Conservation (phyloP, 306 rosid species). For the Cucumis hystrix region DNA sequence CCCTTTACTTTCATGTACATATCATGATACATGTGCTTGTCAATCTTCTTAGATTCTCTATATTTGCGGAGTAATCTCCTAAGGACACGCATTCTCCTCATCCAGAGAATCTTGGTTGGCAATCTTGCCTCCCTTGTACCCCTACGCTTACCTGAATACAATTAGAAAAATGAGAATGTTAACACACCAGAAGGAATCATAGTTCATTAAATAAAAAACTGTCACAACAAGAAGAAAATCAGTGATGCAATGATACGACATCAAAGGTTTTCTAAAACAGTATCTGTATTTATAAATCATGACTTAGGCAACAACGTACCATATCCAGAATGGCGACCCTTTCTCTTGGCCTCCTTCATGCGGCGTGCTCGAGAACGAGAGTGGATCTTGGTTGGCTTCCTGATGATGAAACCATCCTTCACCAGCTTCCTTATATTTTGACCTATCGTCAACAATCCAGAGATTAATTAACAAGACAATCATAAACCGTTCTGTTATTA, state of each 20-base stretch:
- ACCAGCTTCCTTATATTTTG: slow-evolving; percentile 89
- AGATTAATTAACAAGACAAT: not conserved
- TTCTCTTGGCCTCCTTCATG: slow-evolving; percentile 89
- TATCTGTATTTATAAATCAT: not conserved
- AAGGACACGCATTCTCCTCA: slow-evolving; percentile 96
- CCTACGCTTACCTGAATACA: slow-evolving; percentile 63
- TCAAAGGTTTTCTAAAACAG: not conserved
- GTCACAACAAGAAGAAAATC: not conserved
- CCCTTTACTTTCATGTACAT: slow-evolving; percentile 99
- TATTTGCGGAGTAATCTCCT: slow-evolving; percentile 95
- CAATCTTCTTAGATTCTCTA: slow-evolving; percentile 82
- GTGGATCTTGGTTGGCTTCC: slow-evolving; percentile 97
- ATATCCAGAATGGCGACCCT: slow-evolving; percentile 94
- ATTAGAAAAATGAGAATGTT: not conserved
- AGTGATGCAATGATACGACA: not conserved
- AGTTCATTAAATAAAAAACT: not conserved
- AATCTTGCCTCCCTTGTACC: slow-evolving; percentile 99
- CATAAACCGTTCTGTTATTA: not conserved
- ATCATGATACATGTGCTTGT: slow-evolving; percentile 97
- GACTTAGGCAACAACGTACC: slow-evolving; percentile 24
- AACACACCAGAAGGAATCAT: not conserved
- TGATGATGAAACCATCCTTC: slow-evolving; percentile 94
- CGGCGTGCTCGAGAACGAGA: slow-evolving; percentile 95
- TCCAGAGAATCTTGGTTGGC: slow-evolving; percentile 91
- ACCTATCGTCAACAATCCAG: slow-evolving; percentile 30